Base-by-base conservation (phyloP, 768 basidiomycete species). In the Cantharellus anzutake region DNA sequence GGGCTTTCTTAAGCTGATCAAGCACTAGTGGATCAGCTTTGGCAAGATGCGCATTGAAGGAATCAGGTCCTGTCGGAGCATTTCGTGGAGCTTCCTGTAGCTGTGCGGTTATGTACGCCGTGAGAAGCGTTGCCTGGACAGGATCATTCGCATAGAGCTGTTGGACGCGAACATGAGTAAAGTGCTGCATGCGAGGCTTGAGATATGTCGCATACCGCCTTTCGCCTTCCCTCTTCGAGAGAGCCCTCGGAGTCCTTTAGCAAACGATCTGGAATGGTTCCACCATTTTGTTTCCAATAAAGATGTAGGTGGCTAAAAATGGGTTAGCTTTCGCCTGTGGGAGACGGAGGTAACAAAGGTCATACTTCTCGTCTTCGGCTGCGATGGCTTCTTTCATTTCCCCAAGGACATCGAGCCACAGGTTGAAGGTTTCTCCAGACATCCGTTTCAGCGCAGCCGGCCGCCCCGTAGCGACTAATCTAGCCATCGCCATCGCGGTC, bases 351-450 rank as follows among this genome's bases (percentile, higher is more conserved):
- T 63, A 29, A 65, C 35, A 63, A 7, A n/a, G 39, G 35, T 59
- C 62, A 37, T 59, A 63, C 63, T 41, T 61, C 59, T 70, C 61
- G 16, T 70, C 68, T 0, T 66, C 65, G 34, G 67, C 67, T 37
- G 67, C 72, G 63, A 75, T 72, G 4, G 80, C 80, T 69, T 93
- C 91, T 66, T 82, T 84, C 57, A 92, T 75, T 68, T 92, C 89
- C 11, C 83, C 84, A 58, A 93, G 81, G 3, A 92, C 90, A 63
- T 92, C 90, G 42, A 84, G 72, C 90, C 90, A 94, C 38, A 91
- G 70, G 65, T 87, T 85, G 69, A 87, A 86, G 35, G 89, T 79
- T 64, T 92, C 90, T 2, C 75, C 77, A 11, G 80, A 75, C 35
- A 94, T 71, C 20, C 85, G 77, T 39, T 77, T 73, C 5, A 94